Evolutionary conservation across 2,329 filamentous ascomycete species (phyloP), one percentile per base, ranked within the genome.

Genomic region (Alternaria angustiovoidea): DNA sequence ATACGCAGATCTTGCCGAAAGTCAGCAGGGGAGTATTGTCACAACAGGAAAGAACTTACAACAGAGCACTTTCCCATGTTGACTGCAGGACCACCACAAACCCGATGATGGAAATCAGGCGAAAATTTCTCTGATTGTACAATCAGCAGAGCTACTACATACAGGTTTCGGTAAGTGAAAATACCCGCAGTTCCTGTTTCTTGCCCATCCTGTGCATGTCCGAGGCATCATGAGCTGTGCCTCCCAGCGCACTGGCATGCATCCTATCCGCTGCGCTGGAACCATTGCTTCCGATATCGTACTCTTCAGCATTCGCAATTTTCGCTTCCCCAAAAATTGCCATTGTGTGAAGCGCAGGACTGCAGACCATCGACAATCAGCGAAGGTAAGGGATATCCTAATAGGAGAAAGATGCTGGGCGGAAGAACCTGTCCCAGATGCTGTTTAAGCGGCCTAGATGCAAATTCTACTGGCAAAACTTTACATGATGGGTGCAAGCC

Each of bases 171-270:
- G 14, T 18, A 32, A 32, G 11, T 18, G 26, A 42, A 7, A 51
- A 47, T 44, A 70, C 67, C 3, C 67, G 56, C 18, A 69, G 57
- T 20, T 69, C 49, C 41, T 72, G 69, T 51, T 59, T 56, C 53
- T 70, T 71, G 32, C 69, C 69, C 66, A 72, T 70, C 7, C 69
- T 59, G 32, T 68, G 14, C 69, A 72, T 72, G 20, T 70, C 66
- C 16, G 52, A 42, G 36, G 58, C 53, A 61, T 73, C 70, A 32
- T 62, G 47, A 11, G 51, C 38, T 30, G 62, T 65, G 9, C 64
- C 62, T 24, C 61, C 63, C 12, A 67, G 32, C 22, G 61, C 55
- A 49, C 53, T 43, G 14, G 51, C 46, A 42, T 61, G 55, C 32
- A 61, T 48, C 11, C 48, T 57, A 14, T 54, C 62, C 9, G 47